Base-by-base conservation (phyloP, 306 rosid species). In the Citrullus amarus region DNA sequence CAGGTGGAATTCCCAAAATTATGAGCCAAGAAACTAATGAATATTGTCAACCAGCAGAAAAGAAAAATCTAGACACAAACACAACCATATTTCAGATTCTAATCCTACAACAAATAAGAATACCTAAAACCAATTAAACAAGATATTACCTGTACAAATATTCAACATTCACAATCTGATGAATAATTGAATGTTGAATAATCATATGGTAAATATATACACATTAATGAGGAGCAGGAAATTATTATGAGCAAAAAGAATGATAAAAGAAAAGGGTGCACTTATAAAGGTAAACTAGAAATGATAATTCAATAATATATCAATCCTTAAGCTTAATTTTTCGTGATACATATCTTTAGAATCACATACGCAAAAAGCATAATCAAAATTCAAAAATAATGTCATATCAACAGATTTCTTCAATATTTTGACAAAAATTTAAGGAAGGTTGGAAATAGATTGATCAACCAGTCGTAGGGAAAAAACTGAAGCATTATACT, bases 401-500 rank as follows among this genome's bases (percentile, higher is more conserved):
- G 6, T 12, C 57, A 25, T 8, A 13, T 22, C 46, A 44, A 70
- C 32, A 70, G 57, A 22, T 41, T 46, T 20, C 56, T 38, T 12
- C 39, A 13, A 20, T 43, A 43, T 39, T 69, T 69, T 44, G 32
- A 69, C 75, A 32, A 41, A 34, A 8, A 20, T n/a, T 44, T 41
- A 38, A 68, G 39, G 50, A 67, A 38, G 34, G 50, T 41, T 10
- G 74, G 36, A 69, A 69, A 69, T 69, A n/a, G 75, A 69, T 43
- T n/a, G 54, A 68, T 38, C 75, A 12, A 69, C 54, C 36, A 46
- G 50, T 70, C 15, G 30, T 17, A 10, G 58, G 22, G n/a, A 50
- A 30, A 36, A 43, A 51, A 39, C 41, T 12, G 39, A 38, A 1
- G 75, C 53, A 70, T 6, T 58, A 67, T 32, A 86, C 93, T 6